Base-by-base conservation (phyloP, 1,284 basidiomycete species). In the Rhodotorula sp. region DNA sequence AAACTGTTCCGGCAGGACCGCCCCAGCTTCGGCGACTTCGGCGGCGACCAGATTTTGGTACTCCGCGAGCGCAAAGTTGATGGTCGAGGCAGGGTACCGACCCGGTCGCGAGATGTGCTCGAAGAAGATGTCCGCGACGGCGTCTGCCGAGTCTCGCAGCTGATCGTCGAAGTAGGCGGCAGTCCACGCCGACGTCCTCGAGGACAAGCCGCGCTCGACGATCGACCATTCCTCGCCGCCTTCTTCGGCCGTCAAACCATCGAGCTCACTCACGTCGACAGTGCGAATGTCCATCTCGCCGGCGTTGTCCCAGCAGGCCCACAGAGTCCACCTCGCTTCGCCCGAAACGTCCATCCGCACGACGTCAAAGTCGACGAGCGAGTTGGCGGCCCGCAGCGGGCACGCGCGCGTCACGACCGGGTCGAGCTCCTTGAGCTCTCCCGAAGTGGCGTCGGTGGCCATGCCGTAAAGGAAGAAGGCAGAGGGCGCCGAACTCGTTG, bases 111-210 rank as follows among this genome's bases (percentile, higher is more conserved):
- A 88, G 72, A 96, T 86, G 61, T 90, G 91, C 66, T 88, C 85
- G 78, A 93, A 85, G 81, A 93, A 94, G 70, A 89, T 89, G 69
- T 89, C 88, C 0, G 89, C 67, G 83, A 83, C 80, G 16, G 71
- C 60, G 15, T 51, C 51, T 6, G 54, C 16, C 71, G 81, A 80
- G 29, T 74, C 67, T 59, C 80, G 79, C 31, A 95, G 85, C 62
- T 90, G 85, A 77, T 92, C 90, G 79, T 95, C 92, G 71, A 96
- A 88, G 81, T 91, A 90, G 15, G 88, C 86, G n/a, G 93, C 90
- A 3, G 92, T 74, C 78, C 78, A 77, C 46, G 64, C 54, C 7
- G 67, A 54, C 21, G 63, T 69, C 60, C 51, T 48, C 3, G 58
- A 48, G 20, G 56, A 31, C 61, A 59, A 18, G 1, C 64, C 62